Evolutionary conservation across 192 early-diverging fungal species (phyloP), one percentile per base, ranked within the genome.

Genomic region (Irineochytrium annulatum): DNA sequence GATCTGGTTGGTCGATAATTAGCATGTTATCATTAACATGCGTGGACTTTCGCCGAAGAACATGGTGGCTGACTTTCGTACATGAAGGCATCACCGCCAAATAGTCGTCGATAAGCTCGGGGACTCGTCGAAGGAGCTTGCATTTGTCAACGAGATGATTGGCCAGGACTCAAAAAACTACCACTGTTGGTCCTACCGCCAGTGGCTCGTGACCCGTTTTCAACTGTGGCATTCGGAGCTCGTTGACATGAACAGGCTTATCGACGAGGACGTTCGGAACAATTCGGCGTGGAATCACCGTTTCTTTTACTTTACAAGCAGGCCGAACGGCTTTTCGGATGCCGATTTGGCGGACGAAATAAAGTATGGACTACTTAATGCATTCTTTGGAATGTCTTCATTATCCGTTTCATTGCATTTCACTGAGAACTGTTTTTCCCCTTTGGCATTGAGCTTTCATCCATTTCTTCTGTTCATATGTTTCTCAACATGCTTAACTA

Each of bases 201-300:
- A 99, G 71, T 97, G 94, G 93, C 76, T 97, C 19, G 77, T 96
- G 3, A 68, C 56, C 19, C 72, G 70, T 20, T 97, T 91, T 63
- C 72, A 77, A 22, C 53, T 84, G 2, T 99, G 93, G 93, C 72
- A 84, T 31, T 70, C 76, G 22, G 95, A 99, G 70, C 61, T 93
- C 27, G 49, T 30, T 6, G 94, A 89, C 65, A 69, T 89, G 1
- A 77, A 92, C n/a, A 70, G 80, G 3, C 67, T 90, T 62, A 59
- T 99, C 29, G 72, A 77, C 20, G 62, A 83, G 43, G 97, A 98
- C 69, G 77, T 97, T 13, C 77, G 95, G 43, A 98, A 99, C 76
- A 98, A 99, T 68, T 98, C 94, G 33, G 95, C 94, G 0, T 98
- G 95, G 97, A 99, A 97, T 71, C 91, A 99, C 59, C 84, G 97